A percentile compares a stretch with the other conserved stretches of the same genome.
Evolutionary conservation across 495 filamentous ascomycete species (phyloP).

Genomic region (Neurospora hispaniola): DNA sequence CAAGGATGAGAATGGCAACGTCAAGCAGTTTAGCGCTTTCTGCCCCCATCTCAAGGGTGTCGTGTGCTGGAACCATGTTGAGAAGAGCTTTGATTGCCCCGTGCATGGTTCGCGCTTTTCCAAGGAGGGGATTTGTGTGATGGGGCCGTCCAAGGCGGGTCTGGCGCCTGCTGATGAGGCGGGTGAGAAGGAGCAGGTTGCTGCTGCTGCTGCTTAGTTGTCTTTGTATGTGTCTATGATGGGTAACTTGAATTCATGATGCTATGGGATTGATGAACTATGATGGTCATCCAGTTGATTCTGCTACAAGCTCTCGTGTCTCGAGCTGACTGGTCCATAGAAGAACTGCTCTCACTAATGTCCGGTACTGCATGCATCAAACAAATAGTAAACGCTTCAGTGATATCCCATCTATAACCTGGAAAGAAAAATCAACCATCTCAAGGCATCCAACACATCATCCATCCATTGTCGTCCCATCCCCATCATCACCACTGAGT

Average conservation of each 20-base stretch:
- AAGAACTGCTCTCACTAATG: too few relatives aligned
- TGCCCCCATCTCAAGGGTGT: conserved; percentile 49
- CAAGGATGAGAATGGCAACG: conserved; percentile 43
- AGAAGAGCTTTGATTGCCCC: conserved; percentile 46
- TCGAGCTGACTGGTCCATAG: too few relatives aligned
- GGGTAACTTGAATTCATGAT: too few relatives aligned
- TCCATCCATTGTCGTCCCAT: neutral
- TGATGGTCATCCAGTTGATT: too few relatives aligned
- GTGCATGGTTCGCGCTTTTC: conserved; percentile 48
- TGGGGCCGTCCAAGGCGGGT: conserved; percentile 38
- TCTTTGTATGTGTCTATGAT: too few relatives aligned
- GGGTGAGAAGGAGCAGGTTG: conserved; percentile 11
- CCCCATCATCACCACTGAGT: too few relatives aligned
- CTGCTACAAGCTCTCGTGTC: too few relatives aligned
- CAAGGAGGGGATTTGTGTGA: conserved; percentile 39
- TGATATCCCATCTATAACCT: neutral
- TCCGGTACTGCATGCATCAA: too few relatives aligned
- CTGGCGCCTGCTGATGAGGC: conserved; percentile 15
- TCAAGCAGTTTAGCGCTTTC: conserved; percentile 39
- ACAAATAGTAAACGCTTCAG: neutral
- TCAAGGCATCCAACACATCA: neutral
- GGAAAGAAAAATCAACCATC: neutral
- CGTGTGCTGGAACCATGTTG: conserved; percentile 43
- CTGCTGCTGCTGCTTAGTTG: neutral
- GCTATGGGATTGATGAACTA: too few relatives aligned